Percentiles rank a stretch among this genome's conserved stretches.
These are phyloP conservation scores for Epichloe sylvatica DNA, from an alignment of 2,329 filamentous ascomycete species.

Conservation along the genomic window DNA sequence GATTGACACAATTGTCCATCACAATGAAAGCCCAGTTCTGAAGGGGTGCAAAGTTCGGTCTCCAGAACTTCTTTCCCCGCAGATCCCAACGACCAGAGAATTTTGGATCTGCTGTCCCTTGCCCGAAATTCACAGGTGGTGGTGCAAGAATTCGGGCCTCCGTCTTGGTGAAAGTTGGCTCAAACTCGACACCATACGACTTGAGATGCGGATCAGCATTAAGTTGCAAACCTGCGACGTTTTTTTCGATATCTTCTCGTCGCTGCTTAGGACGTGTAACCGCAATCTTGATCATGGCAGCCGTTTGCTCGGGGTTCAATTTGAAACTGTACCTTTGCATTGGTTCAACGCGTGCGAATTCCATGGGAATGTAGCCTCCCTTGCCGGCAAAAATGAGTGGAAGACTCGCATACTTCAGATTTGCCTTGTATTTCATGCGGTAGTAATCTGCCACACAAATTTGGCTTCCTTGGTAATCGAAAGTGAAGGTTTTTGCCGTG, in stretches of 20 bases:
- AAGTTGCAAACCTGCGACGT: slow-evolving; percentile 46
- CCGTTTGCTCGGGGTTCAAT: slow-evolving; percentile 50
- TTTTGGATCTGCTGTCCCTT: slow-evolving; percentile 43
- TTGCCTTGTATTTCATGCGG: slow-evolving; percentile 36
- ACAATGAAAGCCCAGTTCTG: slow-evolving; percentile 63
- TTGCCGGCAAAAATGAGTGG: slow-evolving; percentile 46
- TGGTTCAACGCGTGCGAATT: slow-evolving; percentile 37
- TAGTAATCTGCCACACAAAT: slow-evolving; percentile 43
- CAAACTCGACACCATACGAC: slow-evolving; percentile 62
- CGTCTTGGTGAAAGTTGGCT: slow-evolving; percentile 46
- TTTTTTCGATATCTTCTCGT: slow-evolving; percentile 44
- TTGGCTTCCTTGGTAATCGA: slow-evolving; percentile 36
- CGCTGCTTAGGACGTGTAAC: slow-evolving; percentile 63
- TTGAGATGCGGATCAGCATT: slow-evolving; percentile 58
- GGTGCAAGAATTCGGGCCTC: slow-evolving; percentile 57
- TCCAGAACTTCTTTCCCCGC: slow-evolving; percentile 60
- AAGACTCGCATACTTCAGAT: slow-evolving; percentile 31
- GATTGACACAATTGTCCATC: slow-evolving; percentile 40
- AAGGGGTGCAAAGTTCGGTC: slow-evolving; percentile 47
- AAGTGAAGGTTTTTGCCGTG: slow-evolving; percentile 37
- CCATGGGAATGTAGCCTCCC: slow-evolving; percentile 45
- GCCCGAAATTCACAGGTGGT: slow-evolving; percentile 57
- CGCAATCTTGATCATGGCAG: slow-evolving; percentile 84
- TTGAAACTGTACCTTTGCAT: slow-evolving; percentile 52
- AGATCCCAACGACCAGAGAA: slow-evolving; percentile 74